phyloP scores from a whole-genome alignment of 352 stramenopile genomes.

The Phytophthora idaei region DNA sequence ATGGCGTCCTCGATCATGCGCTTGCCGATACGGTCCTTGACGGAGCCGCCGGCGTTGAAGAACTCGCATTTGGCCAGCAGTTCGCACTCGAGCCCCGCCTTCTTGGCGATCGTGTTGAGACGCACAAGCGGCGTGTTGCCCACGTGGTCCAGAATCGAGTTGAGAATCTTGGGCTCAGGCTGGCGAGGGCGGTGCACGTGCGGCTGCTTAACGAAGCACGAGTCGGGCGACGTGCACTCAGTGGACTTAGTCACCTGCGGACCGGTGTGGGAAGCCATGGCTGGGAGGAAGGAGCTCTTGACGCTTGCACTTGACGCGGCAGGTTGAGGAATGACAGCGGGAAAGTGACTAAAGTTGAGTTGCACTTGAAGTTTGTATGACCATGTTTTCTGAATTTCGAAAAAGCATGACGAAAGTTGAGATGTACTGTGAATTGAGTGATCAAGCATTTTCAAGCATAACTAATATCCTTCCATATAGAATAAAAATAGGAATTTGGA shows the following conservation, averaged over 20 bases:
- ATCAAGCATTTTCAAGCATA: neutral
- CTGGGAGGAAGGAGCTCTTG: neutral
- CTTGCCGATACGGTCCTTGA: constrained; percentile 92
- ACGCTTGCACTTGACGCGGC: constrained; percentile 19
- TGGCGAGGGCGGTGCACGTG: constrained; percentile 70
- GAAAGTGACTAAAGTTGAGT: neutral
- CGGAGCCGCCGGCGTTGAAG: constrained; percentile 94
- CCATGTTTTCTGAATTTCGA: neutral
- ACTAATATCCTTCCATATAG: neutral
- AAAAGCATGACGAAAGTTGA: constrained; percentile 3
- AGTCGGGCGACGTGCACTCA: constrained; percentile 53
- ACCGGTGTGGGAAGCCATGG: constrained; percentile 15
- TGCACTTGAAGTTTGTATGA: constrained; percentile 6
- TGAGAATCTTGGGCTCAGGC: constrained; percentile 86
- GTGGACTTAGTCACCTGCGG: constrained; percentile 37
- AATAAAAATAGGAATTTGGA: neutral
- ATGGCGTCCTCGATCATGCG: constrained; percentile 95
- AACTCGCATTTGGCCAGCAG: constrained; percentile 97
- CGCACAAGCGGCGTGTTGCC: constrained; percentile 96
- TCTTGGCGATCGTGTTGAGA: constrained; percentile 93
- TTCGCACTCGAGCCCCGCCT: constrained; percentile 94
- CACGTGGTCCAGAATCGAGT: constrained; percentile 94
- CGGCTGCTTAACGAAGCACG: constrained; percentile 70
- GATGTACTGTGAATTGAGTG: neutral
- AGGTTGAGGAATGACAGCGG: constrained; percentile 18